Evolutionary conservation across 2,329 filamentous ascomycete species (phyloP).

Genomic region (Myriosclerotinia curreyana): DNA sequence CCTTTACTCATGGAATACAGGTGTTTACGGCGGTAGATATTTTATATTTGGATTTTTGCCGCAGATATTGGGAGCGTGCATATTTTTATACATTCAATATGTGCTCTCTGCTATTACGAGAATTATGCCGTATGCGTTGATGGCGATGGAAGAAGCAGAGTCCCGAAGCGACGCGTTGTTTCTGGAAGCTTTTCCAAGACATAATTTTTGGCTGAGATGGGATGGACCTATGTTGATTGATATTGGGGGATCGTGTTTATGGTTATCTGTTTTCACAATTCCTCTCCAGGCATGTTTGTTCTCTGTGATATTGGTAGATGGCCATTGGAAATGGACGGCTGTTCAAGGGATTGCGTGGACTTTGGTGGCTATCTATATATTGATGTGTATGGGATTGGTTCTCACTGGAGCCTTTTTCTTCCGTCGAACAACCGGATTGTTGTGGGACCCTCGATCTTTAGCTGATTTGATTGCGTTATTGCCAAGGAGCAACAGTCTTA

Average conservation of each 20-base stretch:
- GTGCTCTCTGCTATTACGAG: slow-evolving; percentile 73
- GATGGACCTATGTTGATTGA: slow-evolving; percentile 67
- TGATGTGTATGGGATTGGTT: slow-evolving; percentile 58
- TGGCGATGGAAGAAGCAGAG: slow-evolving; percentile 62
- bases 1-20: slow-evolving; percentile 62
- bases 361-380: slow-evolving; percentile 68
- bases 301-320: slow-evolving; percentile 56
- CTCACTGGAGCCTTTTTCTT: slow-evolving; percentile 64
- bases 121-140: slow-evolving; percentile 72
- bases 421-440: slow-evolving; percentile 65
- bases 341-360: slow-evolving; percentile 78
- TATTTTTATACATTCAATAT: slow-evolving; percentile 75
- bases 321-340: slow-evolving; percentile 74
- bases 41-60: slow-evolving; percentile 86
- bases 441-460: slow-evolving; percentile 81
- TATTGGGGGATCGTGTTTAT: slow-evolving; percentile 64
- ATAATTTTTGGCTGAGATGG: slow-evolving; percentile 65
- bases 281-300: slow-evolving; percentile 79
- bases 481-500: slow-evolving; percentile 73
- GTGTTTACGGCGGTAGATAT: slow-evolving; percentile 69
- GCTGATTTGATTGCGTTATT: slow-evolving; percentile 78
- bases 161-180: slow-evolving; percentile 65
- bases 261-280: slow-evolving; percentile 75
- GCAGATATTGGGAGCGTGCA: slow-evolving; percentile 66
- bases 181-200: slow-evolving; percentile 56